Evolutionary conservation across 2,329 filamentous ascomycete genomes (phyloP).

Genomic region (Colletotrichum eremochloae): DNA sequence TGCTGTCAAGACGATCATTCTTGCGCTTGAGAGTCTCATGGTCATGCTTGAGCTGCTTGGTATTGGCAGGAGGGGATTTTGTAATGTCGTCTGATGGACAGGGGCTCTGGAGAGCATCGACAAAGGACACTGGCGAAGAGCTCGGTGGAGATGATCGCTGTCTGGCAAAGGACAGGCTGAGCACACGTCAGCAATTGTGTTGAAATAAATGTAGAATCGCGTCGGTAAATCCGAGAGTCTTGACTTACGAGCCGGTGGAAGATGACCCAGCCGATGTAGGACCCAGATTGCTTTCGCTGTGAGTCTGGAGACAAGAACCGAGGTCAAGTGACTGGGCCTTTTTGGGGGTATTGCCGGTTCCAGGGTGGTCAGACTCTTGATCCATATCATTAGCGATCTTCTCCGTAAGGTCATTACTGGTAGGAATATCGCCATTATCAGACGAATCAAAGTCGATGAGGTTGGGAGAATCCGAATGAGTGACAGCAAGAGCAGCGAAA

Average conservation of each 20-base stretch:
- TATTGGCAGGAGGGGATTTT: neutral
- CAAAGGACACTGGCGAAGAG: constrained; percentile 4
- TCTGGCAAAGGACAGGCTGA: neutral
- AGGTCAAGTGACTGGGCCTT: neutral
- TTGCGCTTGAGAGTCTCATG: constrained; percentile 27
- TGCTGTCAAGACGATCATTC: constrained; percentile 19
- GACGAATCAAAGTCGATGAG: constrained; percentile 31
- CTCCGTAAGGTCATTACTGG: too few relatives aligned
- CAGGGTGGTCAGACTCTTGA: neutral
- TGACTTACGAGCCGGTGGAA: neutral
- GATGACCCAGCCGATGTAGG: neutral
- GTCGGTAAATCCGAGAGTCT: neutral
- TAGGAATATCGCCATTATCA: neutral
- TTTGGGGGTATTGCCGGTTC: neutral
- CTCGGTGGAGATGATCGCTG: neutral
- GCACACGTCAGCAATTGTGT: neutral
- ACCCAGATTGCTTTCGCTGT: neutral
- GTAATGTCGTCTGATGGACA: neutral
- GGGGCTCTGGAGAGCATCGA: constrained; percentile 14
- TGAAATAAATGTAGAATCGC: neutral
- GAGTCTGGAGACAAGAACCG: neutral
- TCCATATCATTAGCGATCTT: neutral
- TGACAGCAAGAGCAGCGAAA: neutral
- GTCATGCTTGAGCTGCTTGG: constrained; percentile 7
- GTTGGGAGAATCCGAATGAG: neutral